Evolutionary conservation across 495 filamentous ascomycete genomes (phyloP).

Genomic region (Penicillium argentinense): DNA sequence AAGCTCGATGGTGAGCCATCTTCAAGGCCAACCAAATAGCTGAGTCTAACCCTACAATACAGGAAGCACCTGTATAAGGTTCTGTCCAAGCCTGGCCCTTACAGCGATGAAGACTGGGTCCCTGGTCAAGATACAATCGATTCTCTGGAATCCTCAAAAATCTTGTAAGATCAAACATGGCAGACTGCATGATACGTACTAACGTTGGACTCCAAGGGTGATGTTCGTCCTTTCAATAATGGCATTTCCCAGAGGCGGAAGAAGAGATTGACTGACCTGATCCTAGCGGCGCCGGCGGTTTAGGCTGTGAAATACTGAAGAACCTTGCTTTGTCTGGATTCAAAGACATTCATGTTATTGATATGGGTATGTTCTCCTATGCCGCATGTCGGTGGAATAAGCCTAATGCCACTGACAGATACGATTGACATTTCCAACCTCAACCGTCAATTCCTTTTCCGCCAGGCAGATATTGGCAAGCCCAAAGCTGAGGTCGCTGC

Average conservation of each 20-base stretch:
- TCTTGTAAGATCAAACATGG: slow-evolving; percentile 55
- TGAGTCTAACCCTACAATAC: slow-evolving; percentile 17
- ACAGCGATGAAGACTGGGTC: slow-evolving; percentile 67
- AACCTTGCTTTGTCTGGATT: slow-evolving; percentile 94
- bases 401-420: slow-evolving; percentile 49
- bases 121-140: slow-evolving; percentile 62
- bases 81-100: slow-evolving; percentile 73
- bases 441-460: slow-evolving; percentile 97
- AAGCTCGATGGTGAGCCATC: background rate
- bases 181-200: slow-evolving; percentile 5
- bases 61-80: slow-evolving; percentile 83
- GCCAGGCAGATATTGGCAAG: slow-evolving; percentile 86
- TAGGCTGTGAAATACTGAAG: slow-evolving; percentile 97
- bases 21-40: background rate
- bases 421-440: slow-evolving; percentile 99
- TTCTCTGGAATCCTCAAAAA: slow-evolving; percentile 62
- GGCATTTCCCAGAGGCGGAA: background rate
- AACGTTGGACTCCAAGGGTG: slow-evolving; percentile 29
- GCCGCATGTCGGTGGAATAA: background rate
- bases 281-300: slow-evolving; percentile 81
- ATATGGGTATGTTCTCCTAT: slow-evolving; percentile 70
- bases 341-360: slow-evolving; percentile 96
- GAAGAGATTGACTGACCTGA: slow-evolving; percentile 8
- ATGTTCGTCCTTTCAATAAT: slow-evolving; percentile 28
- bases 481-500: slow-evolving; percentile 94